Evolutionary conservation across 352 stramenopile genomes (phyloP).

Genomic region (Proteromonas lacertae): DNA sequence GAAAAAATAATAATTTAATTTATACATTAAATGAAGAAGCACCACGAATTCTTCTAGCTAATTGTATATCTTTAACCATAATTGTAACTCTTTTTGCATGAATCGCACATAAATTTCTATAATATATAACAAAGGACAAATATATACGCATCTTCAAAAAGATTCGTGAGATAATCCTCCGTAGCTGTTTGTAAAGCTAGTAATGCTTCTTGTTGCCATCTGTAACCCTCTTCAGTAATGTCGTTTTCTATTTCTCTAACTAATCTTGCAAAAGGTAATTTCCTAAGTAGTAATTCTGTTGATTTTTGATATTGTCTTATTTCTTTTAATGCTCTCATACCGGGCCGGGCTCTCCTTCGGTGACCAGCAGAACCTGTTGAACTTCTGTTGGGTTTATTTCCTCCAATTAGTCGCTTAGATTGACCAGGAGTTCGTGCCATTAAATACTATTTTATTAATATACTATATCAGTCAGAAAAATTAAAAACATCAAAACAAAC

Average conservation of each 20-base stretch:
- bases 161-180: not conserved
- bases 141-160: conserved; percentile 22
- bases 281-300: conserved; percentile 71
- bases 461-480: too few relatives aligned
- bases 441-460: too few relatives aligned
- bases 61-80: conserved; percentile 69
- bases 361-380: conserved; percentile 8
- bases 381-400: too few relatives aligned
- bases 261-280: conserved; percentile 75
- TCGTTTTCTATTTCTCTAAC: conserved; percentile 18
- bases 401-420: too few relatives aligned
- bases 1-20: conserved; percentile 2
- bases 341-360: conserved; percentile 16
- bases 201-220: conserved; percentile 52
- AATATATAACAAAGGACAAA: conserved; percentile 72
- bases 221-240: conserved; percentile 29
- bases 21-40: not conserved
- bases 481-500: too few relatives aligned
- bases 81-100: conserved; percentile 73
- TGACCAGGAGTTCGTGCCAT: too few relatives aligned
- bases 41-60: conserved; percentile 54
- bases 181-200: conserved; percentile 32
- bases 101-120: conserved; percentile 72
- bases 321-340: conserved; percentile 49
- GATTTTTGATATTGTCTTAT: conserved; percentile 72